Evolutionary conservation across 257 asterid genomes (phyloP), one percentile per base, ranked within the genome.

Genomic region (Avicennia marina): DNA sequence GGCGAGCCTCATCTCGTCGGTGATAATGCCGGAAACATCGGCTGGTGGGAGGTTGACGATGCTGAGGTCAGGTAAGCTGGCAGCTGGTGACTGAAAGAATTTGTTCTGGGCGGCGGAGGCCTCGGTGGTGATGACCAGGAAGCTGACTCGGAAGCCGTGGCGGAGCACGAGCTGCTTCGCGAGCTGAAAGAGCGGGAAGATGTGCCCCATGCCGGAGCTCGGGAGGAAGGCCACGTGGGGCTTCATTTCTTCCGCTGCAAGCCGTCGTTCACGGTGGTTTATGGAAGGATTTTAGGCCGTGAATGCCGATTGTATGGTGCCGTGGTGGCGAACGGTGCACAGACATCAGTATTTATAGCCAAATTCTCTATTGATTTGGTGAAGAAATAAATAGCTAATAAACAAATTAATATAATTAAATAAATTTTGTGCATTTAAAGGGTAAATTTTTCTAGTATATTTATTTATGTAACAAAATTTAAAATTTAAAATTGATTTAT

Each of bases 131-230:
- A 67, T 73, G 70, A 70, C 47, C 11, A 75, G 63, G 60, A 75
- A 73, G 62, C 68, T 79, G 43, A 73, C 74, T 4, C n/a, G 69
- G 67, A 75, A n/a, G 45, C 27, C 49, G 16, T 58, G 71, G 17
- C 43, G 46, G 15, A 12, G 38, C 27, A 64, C 65, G 2, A 79
- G 72, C 65, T 32, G 56, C 25, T 73, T 71, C 0, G 83, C 75
- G 1, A 80, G 68, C 58, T 80, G 71, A 60, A 80, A 57, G 32
- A 76, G 65, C 1, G 78, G 81, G 7, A 48, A 42, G 6, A 76
- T 7, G 58, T 81, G 82, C 3, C 89, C 89, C 73, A 78, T 70
- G 34, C 89, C 77, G 1, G 85, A 78, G 65, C 81, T 72, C 0
- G 76, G 67, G 11, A 81, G 77, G 31, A 81, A 36, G 5, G 80